These are phyloP conservation scores for Canariomyces notabilis DNA, from an alignment of 2,329 filamentous ascomycete species.

Conservation along the genomic window DNA sequence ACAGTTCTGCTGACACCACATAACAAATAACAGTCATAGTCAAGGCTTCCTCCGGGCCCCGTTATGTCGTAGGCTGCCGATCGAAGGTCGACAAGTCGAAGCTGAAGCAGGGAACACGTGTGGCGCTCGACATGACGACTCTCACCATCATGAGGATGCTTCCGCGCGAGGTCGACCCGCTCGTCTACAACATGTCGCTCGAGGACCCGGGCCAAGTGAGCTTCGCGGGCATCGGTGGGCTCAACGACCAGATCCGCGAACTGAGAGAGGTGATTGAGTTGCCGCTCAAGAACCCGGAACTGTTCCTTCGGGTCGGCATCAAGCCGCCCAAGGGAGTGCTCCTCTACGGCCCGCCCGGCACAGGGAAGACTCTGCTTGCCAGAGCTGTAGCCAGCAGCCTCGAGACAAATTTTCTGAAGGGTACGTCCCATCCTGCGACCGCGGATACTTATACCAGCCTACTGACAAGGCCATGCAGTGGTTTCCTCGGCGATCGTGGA, in stretches of 20 bases:
- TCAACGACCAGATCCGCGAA: conserved; percentile 98
- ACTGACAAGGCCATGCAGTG: conserved; percentile 50
- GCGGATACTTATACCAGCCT: not conserved
- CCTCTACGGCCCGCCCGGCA: conserved; percentile 92
- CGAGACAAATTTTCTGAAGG: conserved; percentile 97
- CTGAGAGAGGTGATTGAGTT: conserved; percentile 96
- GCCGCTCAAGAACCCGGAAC: conserved; percentile 95
- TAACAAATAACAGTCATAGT: conserved; percentile 69
- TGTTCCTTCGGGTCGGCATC: conserved; percentile 94
- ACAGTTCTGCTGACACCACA: too few relatives aligned
- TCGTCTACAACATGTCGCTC: conserved; percentile 99
- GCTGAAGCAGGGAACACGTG: conserved; percentile 95
- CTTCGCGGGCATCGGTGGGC: conserved; percentile 93
- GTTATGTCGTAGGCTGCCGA: conserved; percentile 96
- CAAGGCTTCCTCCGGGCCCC: conserved; percentile 92
- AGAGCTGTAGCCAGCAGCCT: conserved; percentile 92
- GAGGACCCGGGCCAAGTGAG: conserved; percentile 97
- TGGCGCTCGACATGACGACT: conserved; percentile 98
- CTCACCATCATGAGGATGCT: conserved; percentile 99
- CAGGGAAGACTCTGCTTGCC: conserved; percentile 91
- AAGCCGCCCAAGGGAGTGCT: conserved; percentile 98
- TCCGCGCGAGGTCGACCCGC: conserved; percentile 92
- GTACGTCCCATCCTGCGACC: conserved; percentile 43
- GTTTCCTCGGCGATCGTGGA: conserved; percentile 98
- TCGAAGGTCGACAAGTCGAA: conserved; percentile 97